Conservation (phyloP, 2,329 filamentous ascomycete genomes). For the Trichoderma hamatum region DNA sequence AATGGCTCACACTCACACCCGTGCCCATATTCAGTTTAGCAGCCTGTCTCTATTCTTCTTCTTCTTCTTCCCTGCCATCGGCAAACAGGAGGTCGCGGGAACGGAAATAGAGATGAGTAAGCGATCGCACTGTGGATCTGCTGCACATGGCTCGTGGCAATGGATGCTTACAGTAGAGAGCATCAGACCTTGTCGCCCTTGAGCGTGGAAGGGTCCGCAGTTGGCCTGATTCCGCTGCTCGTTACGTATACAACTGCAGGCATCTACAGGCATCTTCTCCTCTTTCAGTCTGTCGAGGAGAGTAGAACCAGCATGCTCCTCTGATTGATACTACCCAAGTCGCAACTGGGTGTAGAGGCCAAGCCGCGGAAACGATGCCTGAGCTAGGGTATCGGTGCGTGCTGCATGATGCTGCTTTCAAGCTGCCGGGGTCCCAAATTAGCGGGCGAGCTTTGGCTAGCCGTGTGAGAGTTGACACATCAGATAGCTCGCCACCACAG, state of each 20-base stretch:
- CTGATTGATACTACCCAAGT: not conserved
- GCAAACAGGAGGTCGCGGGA: not conserved
- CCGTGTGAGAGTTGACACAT: constrained; percentile 26
- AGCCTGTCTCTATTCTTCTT: not conserved
- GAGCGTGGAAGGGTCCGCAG: not conserved
- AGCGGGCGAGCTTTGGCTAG: constrained; percentile 6
- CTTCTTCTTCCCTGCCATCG: not conserved
- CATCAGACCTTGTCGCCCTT: constrained; percentile 7
- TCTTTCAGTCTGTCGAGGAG: not conserved
- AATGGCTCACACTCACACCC: not conserved
- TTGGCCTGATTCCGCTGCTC: not conserved
- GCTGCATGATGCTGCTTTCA: constrained; percentile 16
- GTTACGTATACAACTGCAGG: not conserved
- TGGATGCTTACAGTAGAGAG: not conserved
- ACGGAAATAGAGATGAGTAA: not conserved
- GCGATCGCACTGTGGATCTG: constrained; percentile 20
- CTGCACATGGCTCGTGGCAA: constrained; percentile 8
- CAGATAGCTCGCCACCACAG: constrained; percentile 25
- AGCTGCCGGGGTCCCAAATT: constrained; percentile 23
- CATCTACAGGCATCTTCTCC: not conserved
- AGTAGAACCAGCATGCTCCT: not conserved
- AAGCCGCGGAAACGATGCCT: constrained; percentile 23
- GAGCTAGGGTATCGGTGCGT: constrained; percentile 15
- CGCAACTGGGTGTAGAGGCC: constrained; percentile 12
- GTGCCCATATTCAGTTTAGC: not conserved